Evolutionary conservation across 345 rosid genomes (phyloP), one percentile per base, ranked within the genome.

Genomic region (Populus ilicifolia): DNA sequence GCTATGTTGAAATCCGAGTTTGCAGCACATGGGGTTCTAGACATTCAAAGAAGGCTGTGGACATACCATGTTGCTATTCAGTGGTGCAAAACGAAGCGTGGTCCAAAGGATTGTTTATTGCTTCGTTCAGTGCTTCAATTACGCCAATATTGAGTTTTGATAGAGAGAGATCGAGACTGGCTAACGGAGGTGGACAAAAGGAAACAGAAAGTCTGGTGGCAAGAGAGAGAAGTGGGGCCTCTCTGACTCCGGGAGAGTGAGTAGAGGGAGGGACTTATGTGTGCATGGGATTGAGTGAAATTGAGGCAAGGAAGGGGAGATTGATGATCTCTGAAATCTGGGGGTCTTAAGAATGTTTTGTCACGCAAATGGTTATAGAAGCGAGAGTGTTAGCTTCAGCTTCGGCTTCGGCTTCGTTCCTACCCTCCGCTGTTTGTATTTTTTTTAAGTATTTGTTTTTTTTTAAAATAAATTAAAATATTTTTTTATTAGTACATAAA

Each of bases 1-100:
- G 63, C 70, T 18, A 21, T 38, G 21, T 66, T 69, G 72, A 73
- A 65, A 77, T 61, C 33, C 5, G 30, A 36, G 18, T 38, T 27
- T 12, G 44, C 50, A 46, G 77, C 70, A 76, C 54, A 81, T 61
- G 43, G 80, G 67, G 71, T 33, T 61, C 38, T 63, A 44, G 39
- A 16, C 46, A 27, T 10, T 10, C 13, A 10, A 41, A 41, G 44
- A 41, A 10, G 44, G 44, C 3, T 29, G 7, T 18, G 27, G 9
- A 41, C 56, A 41, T 41, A 27, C 39, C 56, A 74, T 44, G 74
- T 48, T 29, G 8, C 36, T 48, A 30, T 7, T 48, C 4, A 39
- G 11, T 16, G 52, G 50, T n/a, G 68, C 17, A 41, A 9, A 62
- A 61, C 12, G 38, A 73, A 29, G 12, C 67, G 25, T 46, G 41